phyloP scores from a whole-genome alignment of 495 filamentous ascomycete species.

The Penicillium egyptiacum region DNA sequence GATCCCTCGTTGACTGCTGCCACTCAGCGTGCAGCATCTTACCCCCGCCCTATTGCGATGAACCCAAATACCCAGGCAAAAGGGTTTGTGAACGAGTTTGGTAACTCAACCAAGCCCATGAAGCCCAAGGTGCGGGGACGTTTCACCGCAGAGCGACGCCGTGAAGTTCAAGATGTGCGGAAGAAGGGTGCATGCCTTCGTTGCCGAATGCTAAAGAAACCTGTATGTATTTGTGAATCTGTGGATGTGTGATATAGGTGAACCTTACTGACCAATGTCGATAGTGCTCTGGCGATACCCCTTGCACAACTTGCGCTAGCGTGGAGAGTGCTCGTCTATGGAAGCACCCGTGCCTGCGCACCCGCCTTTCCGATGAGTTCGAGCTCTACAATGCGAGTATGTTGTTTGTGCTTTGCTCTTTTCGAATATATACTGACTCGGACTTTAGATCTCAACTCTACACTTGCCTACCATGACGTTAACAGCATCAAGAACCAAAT shows the following conservation, averaged over 20 bases:
- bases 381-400: conserved; percentile 66
- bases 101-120: conserved; percentile 48
- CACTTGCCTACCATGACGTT: conserved; percentile 65
- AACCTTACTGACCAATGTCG: conserved; percentile 14
- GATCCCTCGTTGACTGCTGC: conserved; percentile 47
- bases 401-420: conserved; percentile 16
- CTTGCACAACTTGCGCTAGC: conserved; percentile 76
- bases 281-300: conserved; percentile 72
- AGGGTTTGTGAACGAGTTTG: conserved; percentile 59
- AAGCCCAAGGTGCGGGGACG: conserved; percentile 64
- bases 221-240: conserved; percentile 38
- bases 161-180: conserved; percentile 78
- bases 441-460: conserved; percentile 57
- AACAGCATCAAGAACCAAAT: conserved; percentile 58
- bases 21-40: conserved; percentile 47
- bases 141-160: conserved; percentile 66
- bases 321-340: conserved; percentile 77
- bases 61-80: conserved; percentile 54
- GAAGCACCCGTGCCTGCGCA: conserved; percentile 77
- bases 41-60: conserved; percentile 56
- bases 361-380: conserved; percentile 70
- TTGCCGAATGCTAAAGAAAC: conserved; percentile 84
- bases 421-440: conserved; percentile 17
- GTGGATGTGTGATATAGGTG: not conserved
- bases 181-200: conserved; percentile 82